A percentile compares a stretch with the other conserved stretches of the same genome.
These are phyloP conservation scores for Articulospora tetracladia DNA, from an alignment of 495 filamentous ascomycete genomes.

Conservation along the genomic window DNA sequence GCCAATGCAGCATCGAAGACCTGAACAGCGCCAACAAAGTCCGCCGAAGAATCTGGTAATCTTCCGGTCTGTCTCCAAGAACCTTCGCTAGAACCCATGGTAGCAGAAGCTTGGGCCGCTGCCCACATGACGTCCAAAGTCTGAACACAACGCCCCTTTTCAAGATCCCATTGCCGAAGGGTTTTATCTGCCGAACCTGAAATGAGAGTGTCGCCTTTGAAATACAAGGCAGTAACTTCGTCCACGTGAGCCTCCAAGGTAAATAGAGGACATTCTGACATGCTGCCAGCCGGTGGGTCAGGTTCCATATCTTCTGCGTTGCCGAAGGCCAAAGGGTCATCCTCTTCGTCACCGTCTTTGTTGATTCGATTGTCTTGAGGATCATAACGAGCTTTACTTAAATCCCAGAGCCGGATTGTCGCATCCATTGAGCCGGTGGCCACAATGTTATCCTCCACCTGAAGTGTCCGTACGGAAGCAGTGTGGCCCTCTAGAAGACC, in stretches of 20 bases:
- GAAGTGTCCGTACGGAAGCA: slow-evolving; percentile 86
- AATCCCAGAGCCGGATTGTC: slow-evolving; percentile 91
- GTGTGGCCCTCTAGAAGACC: slow-evolving; percentile 91
- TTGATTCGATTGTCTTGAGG: slow-evolving; percentile 61
- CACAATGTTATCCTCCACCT: slow-evolving; percentile 93
- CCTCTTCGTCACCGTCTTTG: slow-evolving; percentile 59
- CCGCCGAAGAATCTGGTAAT: slow-evolving; percentile 63
- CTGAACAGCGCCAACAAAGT: slow-evolving; percentile 93
- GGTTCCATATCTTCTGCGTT: slow-evolving; percentile 56
- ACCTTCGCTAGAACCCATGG: slow-evolving; percentile 48
- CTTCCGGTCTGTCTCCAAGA: slow-evolving; percentile 55
- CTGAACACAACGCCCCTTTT: slow-evolving; percentile 92
- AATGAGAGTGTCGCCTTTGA: slow-evolving; percentile 81
- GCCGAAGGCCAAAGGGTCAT: slow-evolving; percentile 56
- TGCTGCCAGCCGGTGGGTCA: slow-evolving; percentile 62
- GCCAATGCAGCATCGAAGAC: slow-evolving; percentile 96
- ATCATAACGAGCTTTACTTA: slow-evolving; percentile 57
- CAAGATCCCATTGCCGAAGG: slow-evolving; percentile 93
- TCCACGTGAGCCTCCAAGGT: slow-evolving; percentile 87
- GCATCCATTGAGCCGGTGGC: slow-evolving; percentile 96
- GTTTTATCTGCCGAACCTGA: slow-evolving; percentile 98
- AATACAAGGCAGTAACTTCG: slow-evolving; percentile 91
- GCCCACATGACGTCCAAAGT: slow-evolving; percentile 99
- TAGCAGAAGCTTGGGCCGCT: slow-evolving; percentile 81
- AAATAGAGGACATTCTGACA: slow-evolving; percentile 84